phyloP scores from a whole-genome alignment of 1,284 basidiomycete genomes.

The Mycena sp. region DNA sequence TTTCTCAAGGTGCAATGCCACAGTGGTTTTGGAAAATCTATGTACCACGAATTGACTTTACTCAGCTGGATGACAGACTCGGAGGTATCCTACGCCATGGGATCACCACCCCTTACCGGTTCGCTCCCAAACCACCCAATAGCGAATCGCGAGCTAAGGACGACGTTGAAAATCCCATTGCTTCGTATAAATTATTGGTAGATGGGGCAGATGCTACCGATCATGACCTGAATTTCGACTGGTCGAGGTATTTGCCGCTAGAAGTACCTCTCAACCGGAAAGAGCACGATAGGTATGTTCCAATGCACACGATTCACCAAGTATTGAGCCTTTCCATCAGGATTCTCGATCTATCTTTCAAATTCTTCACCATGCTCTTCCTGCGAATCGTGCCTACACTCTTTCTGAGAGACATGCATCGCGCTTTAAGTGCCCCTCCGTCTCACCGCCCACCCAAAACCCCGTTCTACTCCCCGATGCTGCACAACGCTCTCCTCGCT shows the following conservation, averaged over 20 bases:
- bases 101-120: constrained; percentile 11
- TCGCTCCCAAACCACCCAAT: neutral
- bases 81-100: constrained; percentile 13
- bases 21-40: too few species aligned
- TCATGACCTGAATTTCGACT: constrained; percentile 57
- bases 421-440: constrained; percentile 56
- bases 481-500: constrained; percentile 73
- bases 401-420: constrained; percentile 67
- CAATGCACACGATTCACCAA: neutral
- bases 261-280: constrained; percentile 55
- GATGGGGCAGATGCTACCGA: constrained; percentile 44
- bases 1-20: neutral
- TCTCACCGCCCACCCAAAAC: constrained; percentile 55
- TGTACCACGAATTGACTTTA: neutral
- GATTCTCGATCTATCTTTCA: constrained; percentile 65
- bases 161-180: neutral
- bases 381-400: constrained; percentile 56
- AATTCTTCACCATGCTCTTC: constrained; percentile 69
- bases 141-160: neutral
- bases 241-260: constrained; percentile 62
- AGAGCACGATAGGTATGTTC: constrained; percentile 55
- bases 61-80: constrained; percentile 11
- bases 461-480: constrained; percentile 73
- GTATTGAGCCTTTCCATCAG: constrained; percentile 31
- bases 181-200: constrained; percentile 34